Percentiles rank a stretch among this genome's conserved stretches.
These are phyloP conservation scores for Rhodotorula toruloides DNA, from an alignment of 768 basidiomycete species.

Conservation along the genomic window DNA sequence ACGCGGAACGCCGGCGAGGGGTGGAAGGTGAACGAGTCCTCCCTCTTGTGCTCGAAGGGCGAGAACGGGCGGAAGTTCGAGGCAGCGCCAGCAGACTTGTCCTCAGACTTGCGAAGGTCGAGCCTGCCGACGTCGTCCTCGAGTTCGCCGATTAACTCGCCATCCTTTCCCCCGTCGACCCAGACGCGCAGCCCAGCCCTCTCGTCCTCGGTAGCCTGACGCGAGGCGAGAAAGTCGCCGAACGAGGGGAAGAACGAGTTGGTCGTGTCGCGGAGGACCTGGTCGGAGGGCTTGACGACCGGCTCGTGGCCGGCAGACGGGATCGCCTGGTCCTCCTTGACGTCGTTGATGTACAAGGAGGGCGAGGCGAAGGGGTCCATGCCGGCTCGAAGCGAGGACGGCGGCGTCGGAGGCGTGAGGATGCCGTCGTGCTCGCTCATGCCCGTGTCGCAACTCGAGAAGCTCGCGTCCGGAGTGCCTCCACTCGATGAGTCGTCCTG, in stretches of 20 bases:
- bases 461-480: too few relatives aligned
- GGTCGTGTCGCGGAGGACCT: conserved; percentile 1
- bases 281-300: neutral
- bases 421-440: too few relatives aligned
- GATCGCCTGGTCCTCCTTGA: too few relatives aligned
- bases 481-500: too few relatives aligned
- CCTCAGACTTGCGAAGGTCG: neutral
- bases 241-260: conserved; percentile 17
- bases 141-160: neutral
- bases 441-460: too few relatives aligned
- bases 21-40: too few relatives aligned
- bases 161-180: neutral
- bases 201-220: neutral
- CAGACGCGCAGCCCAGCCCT: neutral
- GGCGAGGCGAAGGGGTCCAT: neutral
- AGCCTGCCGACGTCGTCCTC: neutral
- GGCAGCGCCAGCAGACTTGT: neutral
- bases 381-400: too few relatives aligned
- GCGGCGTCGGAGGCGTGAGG: too few relatives aligned
- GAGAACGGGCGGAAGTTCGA: neutral
- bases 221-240: conserved; percentile 22
- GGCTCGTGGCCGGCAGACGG: neutral
- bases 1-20: too few relatives aligned
- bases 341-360: neutral
- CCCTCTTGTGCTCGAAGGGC: too few relatives aligned